Percentiles rank a stretch among this genome's conserved stretches.
Evolutionary conservation across 345 rosid genomes (phyloP).

Genomic region (Conringia planisiliqua): DNA sequence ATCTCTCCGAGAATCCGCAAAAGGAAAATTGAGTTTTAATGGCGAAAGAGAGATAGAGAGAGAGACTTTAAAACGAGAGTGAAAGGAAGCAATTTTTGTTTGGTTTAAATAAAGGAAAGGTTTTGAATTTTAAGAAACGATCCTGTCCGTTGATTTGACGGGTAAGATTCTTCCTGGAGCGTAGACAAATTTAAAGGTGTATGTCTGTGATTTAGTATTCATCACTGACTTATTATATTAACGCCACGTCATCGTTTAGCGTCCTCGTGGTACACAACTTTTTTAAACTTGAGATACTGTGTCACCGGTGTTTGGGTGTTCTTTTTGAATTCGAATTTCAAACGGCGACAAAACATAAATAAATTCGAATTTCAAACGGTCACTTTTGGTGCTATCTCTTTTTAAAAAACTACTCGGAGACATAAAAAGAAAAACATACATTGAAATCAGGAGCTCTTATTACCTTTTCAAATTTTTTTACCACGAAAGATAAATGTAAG

Average conservation of each 20-base stretch:
- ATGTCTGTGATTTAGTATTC: neutral
- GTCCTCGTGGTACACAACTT: neutral
- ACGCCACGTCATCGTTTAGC: neutral
- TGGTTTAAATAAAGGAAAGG: neutral
- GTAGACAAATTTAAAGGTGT: neutral
- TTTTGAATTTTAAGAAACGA: constrained; percentile 5
- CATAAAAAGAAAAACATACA: neutral
- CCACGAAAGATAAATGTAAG: neutral
- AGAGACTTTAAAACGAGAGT: constrained; percentile 2
- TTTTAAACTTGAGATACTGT: neutral
- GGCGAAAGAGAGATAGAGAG: neutral
- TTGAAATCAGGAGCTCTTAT: constrained; percentile 25
- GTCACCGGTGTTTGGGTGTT: constrained; percentile 7
- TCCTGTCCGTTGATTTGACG: constrained; percentile 31
- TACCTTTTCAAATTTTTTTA: neutral
- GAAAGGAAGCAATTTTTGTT: neutral
- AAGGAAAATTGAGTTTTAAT: neutral
- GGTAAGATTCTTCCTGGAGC: constrained; percentile 18
- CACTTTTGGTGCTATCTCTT: constrained; percentile 7
- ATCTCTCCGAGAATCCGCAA: constrained; percentile 4
- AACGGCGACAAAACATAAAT: constrained; percentile 7
- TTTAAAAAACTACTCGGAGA: neutral
- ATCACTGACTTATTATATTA: neutral
- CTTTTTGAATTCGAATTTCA: constrained; percentile 37
- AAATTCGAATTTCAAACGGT: constrained; percentile 38